Conservation (phyloP, 352 stramenopile genomes). For the Pythium scleroteichum region DNA sequence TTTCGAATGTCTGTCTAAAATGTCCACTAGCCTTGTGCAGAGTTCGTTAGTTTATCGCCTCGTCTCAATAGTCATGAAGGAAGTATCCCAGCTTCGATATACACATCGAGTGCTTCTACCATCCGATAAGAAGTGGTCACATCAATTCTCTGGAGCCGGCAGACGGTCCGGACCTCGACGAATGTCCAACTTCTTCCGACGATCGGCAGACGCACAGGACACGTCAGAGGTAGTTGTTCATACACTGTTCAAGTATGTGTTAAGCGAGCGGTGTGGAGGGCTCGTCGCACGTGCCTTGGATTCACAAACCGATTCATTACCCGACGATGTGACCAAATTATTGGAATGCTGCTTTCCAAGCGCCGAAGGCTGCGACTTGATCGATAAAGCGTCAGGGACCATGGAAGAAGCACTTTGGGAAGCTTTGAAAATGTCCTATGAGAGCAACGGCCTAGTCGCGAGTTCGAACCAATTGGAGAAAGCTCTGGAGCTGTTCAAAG, state of each 20-base stretch:
- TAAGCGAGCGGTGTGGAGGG: slow-evolving; percentile 8
- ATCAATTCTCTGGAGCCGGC: not conserved
- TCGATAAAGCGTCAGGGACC: slow-evolving; percentile 14
- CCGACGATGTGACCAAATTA: slow-evolving; percentile 9
- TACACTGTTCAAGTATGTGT: slow-evolving; percentile 27
- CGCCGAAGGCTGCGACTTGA: slow-evolving; percentile 27
- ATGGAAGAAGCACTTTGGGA: slow-evolving; percentile 41
- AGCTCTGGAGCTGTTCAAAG: slow-evolving; percentile 42
- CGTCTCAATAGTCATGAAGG: slow-evolving; percentile 10
- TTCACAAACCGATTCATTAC: not conserved
- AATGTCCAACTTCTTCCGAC: slow-evolving; percentile 22
- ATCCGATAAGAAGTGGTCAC: slow-evolving; percentile 6
- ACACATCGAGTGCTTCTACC: slow-evolving; percentile 19
- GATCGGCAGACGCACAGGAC: slow-evolving; percentile 19
- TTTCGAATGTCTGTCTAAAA: slow-evolving; percentile 4
- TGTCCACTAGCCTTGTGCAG: not conserved
- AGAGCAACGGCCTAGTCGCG: slow-evolving; percentile 26
- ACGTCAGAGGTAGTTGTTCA: slow-evolving; percentile 23
- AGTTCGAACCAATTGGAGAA: slow-evolving; percentile 26
- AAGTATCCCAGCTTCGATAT: slow-evolving; percentile 7
- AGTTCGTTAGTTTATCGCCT: slow-evolving; percentile 8
- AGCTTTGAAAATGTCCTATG: slow-evolving; percentile 47
- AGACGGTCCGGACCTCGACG: not conserved
- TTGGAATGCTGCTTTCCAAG: slow-evolving; percentile 32
- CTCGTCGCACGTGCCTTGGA: not conserved